Evolutionary conservation across 2,329 filamentous ascomycete genomes (phyloP).

Genomic region (Fusarium sp.): DNA sequence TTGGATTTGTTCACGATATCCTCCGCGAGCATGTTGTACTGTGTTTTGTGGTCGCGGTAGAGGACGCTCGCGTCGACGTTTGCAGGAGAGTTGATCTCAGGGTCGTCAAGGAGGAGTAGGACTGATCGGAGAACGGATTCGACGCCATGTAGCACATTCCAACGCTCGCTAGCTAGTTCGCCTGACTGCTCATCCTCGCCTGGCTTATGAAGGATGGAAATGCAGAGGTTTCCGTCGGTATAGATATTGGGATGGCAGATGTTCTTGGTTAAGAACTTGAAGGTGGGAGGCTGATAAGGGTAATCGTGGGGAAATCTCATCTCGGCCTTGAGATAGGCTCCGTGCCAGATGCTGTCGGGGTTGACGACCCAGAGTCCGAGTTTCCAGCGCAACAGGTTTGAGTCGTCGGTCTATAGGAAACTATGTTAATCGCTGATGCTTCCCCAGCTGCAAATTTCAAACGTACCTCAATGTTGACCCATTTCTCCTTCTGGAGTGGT

Average conservation of each 20-base stretch:
- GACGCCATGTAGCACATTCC: conserved; percentile 93
- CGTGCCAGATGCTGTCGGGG: conserved; percentile 90
- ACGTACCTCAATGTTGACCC: conserved; percentile 88
- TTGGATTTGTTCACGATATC: conserved; percentile 80
- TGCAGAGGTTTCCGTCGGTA: conserved; percentile 89
- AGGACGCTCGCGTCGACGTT: conserved; percentile 94
- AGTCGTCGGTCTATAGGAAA: conserved; percentile 73
- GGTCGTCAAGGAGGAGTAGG: conserved; percentile 90
- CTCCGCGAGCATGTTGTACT: conserved; percentile 78
- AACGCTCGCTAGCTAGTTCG: conserved; percentile 89
- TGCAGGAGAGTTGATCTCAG: conserved; percentile 91
- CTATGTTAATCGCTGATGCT: conserved; percentile 19
- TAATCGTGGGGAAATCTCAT: conserved; percentile 93
- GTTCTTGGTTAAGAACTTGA: conserved; percentile 80
- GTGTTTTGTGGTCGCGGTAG: conserved; percentile 78
- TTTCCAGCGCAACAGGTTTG: conserved; percentile 90
- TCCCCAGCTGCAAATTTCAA: background rate
- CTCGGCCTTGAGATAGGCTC: conserved; percentile 90
- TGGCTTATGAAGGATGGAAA: conserved; percentile 93
- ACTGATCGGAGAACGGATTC: conserved; percentile 96
- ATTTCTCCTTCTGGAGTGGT: conserved; percentile 86
- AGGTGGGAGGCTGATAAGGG: conserved; percentile 88
- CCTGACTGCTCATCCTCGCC: conserved; percentile 95
- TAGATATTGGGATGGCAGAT: conserved; percentile 97
- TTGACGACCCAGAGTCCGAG: conserved; percentile 94